phyloP scores from a whole-genome alignment of 108 stramenopile genomes.

The Cyclotella sp. region DNA sequence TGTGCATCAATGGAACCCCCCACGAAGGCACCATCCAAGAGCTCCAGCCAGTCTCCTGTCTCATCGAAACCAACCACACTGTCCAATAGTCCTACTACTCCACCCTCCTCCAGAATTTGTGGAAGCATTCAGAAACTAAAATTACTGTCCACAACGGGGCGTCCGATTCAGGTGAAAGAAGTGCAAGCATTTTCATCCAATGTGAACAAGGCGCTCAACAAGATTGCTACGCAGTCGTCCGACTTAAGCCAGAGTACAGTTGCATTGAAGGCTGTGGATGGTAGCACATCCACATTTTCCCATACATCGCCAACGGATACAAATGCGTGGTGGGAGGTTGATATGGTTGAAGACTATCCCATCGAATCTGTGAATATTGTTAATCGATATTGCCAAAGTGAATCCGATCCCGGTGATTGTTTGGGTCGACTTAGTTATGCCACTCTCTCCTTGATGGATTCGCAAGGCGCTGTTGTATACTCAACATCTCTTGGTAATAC shows the following conservation, averaged over 20 bases:
- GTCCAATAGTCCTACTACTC: no score
- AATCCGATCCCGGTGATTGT: not conserved
- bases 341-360: not conserved
- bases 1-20: not conserved
- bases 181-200: not conserved
- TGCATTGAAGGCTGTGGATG: constrained; percentile 4
- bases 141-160: not conserved
- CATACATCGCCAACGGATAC: not conserved
- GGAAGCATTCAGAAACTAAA: not conserved
- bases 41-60: no score
- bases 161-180: not conserved
- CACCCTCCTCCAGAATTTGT: no score
- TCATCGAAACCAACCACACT: no score
- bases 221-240: no score
- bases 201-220: not conserved
- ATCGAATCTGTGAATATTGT: not conserved
- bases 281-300: not conserved
- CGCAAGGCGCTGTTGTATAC: no score
- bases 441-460: no score
- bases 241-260: not conserved
- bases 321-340: constrained; percentile 4
- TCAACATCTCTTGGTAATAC: no score
- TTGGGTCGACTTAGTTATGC: not conserved
- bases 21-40: not conserved
- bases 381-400: not conserved